These are phyloP conservation scores for Myrica gale DNA, from an alignment of 306 rosid genomes.

Conservation along the genomic window DNA sequence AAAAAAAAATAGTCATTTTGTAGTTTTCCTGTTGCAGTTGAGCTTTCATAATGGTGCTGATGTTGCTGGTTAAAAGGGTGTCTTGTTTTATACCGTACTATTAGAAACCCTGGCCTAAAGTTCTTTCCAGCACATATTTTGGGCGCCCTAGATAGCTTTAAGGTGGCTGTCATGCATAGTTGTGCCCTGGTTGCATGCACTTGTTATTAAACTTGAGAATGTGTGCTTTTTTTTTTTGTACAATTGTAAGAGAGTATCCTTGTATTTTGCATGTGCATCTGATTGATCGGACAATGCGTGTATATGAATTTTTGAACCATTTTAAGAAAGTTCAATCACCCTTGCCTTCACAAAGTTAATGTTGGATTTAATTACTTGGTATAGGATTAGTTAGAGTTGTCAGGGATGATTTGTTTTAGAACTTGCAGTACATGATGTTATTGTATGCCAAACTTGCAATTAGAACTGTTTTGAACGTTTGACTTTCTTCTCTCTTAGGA, in stretches of 20 bases:
- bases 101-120: background rate
- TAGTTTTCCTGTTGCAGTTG: background rate
- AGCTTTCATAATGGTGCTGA: background rate
- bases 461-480: constrained; percentile 12
- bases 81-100: background rate
- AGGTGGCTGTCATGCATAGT: background rate
- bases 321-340: background rate
- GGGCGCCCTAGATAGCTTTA: background rate
- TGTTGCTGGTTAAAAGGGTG: background rate
- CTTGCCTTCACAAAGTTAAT: background rate
- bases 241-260: background rate
- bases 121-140: background rate
- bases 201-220: background rate
- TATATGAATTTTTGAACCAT: background rate
- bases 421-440: constrained; percentile 11
- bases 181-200: background rate
- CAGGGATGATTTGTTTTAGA: background rate
- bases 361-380: background rate
- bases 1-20: background rate
- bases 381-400: background rate
- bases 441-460: constrained; percentile 1
- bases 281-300: background rate
- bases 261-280: no score
- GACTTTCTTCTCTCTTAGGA: constrained; percentile 25
- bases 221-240: background rate